Evolutionary conservation across 257 asterid genomes (phyloP).

Genomic region (Vinca minor): DNA sequence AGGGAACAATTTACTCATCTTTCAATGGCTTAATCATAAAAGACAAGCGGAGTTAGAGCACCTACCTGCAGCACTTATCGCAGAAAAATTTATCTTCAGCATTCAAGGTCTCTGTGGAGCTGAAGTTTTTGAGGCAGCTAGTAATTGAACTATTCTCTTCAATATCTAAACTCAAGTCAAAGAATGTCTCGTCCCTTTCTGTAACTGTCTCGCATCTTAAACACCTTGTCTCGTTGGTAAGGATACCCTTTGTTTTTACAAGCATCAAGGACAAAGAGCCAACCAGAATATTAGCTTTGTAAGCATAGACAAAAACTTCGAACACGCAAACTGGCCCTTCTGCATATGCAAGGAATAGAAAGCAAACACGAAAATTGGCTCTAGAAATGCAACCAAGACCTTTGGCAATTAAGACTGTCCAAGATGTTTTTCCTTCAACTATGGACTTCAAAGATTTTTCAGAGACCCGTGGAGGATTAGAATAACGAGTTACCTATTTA

Average conservation of each 20-base stretch:
- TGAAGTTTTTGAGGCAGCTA: constrained; percentile 91
- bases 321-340: neutral
- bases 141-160: constrained; percentile 93
- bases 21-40: neutral
- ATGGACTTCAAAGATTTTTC: neutral
- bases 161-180: constrained; percentile 86
- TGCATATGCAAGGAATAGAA: neutral
- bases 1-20: constrained; percentile 7
- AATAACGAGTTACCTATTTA: neutral
- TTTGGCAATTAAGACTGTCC: too few species aligned
- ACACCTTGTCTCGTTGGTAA: constrained; percentile 85
- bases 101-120: constrained; percentile 84
- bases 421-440: neutral
- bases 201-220: constrained; percentile 87
- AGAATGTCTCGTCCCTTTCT: constrained; percentile 86
- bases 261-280: constrained; percentile 20
- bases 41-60: neutral
- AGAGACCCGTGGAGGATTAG: neutral
- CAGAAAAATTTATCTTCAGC: constrained; percentile 86
- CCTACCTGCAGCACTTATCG: constrained; percentile 83
- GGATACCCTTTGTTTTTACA: constrained; percentile 56
- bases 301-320: neutral
- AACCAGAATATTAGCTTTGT: neutral
- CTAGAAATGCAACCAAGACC: neutral
- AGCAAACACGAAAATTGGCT: neutral